phyloP scores from a whole-genome alignment of 1,284 basidiomycete species.

The Moesziomyces sp. region DNA sequence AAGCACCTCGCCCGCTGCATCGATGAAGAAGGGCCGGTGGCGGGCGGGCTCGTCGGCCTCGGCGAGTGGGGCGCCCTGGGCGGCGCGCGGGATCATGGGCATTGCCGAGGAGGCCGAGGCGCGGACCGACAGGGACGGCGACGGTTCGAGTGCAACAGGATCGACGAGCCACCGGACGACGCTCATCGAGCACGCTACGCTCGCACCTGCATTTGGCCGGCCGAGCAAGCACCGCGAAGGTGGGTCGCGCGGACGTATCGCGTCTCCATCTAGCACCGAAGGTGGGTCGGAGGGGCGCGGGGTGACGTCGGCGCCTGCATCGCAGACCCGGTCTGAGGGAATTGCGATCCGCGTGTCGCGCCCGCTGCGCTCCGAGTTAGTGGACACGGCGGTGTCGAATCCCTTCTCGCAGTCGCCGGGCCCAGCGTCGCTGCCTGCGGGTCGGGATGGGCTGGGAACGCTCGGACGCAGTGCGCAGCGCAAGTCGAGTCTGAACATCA shows the following conservation, averaged over 20 bases:
- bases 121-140: constrained; percentile 14
- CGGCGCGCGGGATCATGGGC: constrained; percentile 30
- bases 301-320: constrained; percentile 37
- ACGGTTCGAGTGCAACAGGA: constrained; percentile 26
- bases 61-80: constrained; percentile 23
- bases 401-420: constrained; percentile 52
- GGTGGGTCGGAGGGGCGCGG: constrained; percentile 10
- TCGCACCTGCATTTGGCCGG: constrained; percentile 43
- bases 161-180: constrained; percentile 40
- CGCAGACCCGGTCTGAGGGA: constrained; percentile 37
- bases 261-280: constrained; percentile 6
- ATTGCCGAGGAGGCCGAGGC: constrained; percentile 25
- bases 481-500: constrained; percentile 41
- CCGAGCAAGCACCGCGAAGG: constrained; percentile 19
- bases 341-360: constrained; percentile 27
- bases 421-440: constrained; percentile 33
- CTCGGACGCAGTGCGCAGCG: constrained; percentile 22
- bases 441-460: constrained; percentile 27
- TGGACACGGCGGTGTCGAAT: constrained; percentile 36
- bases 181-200: constrained; percentile 40
- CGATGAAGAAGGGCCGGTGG: constrained; percentile 23
- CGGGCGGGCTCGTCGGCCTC: constrained; percentile 32
- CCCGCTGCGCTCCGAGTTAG: constrained; percentile 24
- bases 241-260: no score
- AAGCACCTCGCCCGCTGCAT: constrained; percentile 31